These are phyloP conservation scores for Lanzia echinophila DNA, from an alignment of 2,329 filamentous ascomycete species.

Conservation along the genomic window DNA sequence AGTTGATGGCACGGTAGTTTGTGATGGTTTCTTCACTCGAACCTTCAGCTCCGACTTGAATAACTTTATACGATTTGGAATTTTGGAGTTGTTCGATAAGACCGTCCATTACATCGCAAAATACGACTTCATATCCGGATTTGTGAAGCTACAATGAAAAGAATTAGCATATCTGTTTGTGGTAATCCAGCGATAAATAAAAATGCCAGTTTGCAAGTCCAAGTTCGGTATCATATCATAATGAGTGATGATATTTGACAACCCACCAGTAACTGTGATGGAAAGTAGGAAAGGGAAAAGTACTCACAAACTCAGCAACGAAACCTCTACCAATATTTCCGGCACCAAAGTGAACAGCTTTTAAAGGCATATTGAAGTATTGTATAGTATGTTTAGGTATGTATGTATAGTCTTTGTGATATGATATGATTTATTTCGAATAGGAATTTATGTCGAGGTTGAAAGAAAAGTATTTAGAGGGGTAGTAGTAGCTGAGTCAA, in stretches of 20 bases:
- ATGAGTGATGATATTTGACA: no score
- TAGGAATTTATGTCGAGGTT: no score
- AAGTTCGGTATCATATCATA: no score
- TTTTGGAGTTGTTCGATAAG: slow-evolving; percentile 76
- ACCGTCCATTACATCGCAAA: slow-evolving; percentile 84
- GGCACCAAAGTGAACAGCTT: slow-evolving; percentile 78
- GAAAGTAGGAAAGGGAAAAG: not conserved
- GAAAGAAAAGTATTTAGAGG: no score
- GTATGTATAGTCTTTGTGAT: not conserved
- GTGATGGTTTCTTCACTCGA: slow-evolving; percentile 77
- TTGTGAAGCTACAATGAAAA: slow-evolving; percentile 49
- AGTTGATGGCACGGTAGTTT: slow-evolving; percentile 97
- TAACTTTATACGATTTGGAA: slow-evolving; percentile 76
- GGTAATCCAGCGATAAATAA: not conserved
- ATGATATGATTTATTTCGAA: not conserved
- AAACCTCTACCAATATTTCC: slow-evolving; percentile 64
- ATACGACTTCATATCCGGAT: slow-evolving; percentile 92
- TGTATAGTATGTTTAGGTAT: not conserved
- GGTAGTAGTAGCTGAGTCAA: no score
- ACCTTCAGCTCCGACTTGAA: slow-evolving; percentile 81
- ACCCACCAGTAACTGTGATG: not conserved
- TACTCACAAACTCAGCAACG: slow-evolving; percentile 21
- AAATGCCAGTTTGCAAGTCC: not conserved
- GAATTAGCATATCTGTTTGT: slow-evolving; percentile 6
- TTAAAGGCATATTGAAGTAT: slow-evolving; percentile 38